phyloP scores from a whole-genome alignment of 140 eudicot genomes.

The Bidens hawaiensis region DNA sequence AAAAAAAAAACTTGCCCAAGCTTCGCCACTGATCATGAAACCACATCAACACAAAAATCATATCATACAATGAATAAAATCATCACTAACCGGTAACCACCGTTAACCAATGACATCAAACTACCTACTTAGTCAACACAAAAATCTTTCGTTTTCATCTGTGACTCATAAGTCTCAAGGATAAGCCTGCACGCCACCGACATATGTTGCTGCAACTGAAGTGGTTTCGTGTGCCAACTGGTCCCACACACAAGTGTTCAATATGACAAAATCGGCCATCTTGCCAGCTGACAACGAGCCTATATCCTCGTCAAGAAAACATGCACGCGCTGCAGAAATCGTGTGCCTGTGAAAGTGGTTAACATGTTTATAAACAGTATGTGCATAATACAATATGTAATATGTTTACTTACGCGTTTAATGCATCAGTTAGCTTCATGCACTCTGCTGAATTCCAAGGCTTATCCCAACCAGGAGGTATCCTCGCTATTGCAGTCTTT shows the following conservation, averaged over 20 bases:
- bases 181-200: constrained; percentile 68
- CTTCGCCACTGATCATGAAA: not conserved
- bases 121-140: not conserved
- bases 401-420: constrained; percentile 59
- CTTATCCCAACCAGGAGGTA: constrained; percentile 75
- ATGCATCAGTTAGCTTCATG: constrained; percentile 57
- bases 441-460: constrained; percentile 82
- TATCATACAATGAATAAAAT: not conserved
- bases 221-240: constrained; percentile 42
- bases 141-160: not conserved
- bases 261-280: constrained; percentile 78
- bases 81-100: not conserved
- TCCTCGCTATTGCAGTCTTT: constrained; percentile 65
- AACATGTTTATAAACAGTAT: not conserved
- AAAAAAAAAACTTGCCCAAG: no score
- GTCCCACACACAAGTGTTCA: constrained; percentile 59
- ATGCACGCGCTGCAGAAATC: constrained; percentile 75
- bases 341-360: constrained; percentile 56
- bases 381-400: not conserved
- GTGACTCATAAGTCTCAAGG: constrained; percentile 28
- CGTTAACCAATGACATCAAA: not conserved
- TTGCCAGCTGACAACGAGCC: constrained; percentile 86
- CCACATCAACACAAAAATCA: constrained; percentile 1
- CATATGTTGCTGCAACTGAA: constrained; percentile 70
- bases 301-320: constrained; percentile 72